Evolutionary conservation across 176 grass and related monocot genomes (phyloP), one percentile per base, ranked within the genome.

Genomic region (Tuctoria greenei): DNA sequence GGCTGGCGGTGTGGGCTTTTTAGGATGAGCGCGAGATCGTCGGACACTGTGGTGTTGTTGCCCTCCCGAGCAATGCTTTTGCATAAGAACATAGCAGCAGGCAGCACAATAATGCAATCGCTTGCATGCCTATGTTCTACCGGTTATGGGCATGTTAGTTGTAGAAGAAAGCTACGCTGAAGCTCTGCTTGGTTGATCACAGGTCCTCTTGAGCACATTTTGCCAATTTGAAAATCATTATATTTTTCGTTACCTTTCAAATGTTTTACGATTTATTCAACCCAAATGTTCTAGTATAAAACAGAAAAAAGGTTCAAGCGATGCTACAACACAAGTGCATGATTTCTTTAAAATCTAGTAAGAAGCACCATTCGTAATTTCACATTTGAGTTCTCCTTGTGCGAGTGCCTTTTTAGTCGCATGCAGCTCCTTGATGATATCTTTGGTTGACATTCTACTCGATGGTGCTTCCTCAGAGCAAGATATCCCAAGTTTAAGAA

Each of bases 1-100:
- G 60, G 31, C 31, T n/a, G 4, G 16, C 23, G 14, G 15, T 34
- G 20, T 41, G 17, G 11, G 1, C 1, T 0, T 73, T 42, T 21
- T 63, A 46, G 18, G 28, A 2, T 27, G 37, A 89, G 87, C 2
- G 67, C 61, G 27, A 72, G 50, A 2, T 61, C 52, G 51, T 90
- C 79, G 1, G 58, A 5, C 11, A n/a, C 76, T 17, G 28, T 24
- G 58, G 28, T 49, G 17, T 12, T 59, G 36, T 13, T 34, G 75
- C 20, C 16, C 14, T 63, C 31, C 31, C 28, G 16, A 20, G 28
- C 1, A 16, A 18, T 18, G 34, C 31, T 9, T 17, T 8, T 8
- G 16, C 31, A 20, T 37, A 18, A 16, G 31, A 63, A 63, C 15
- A 63, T 4, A 63, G 60, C 15, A 36, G 60, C 6, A 17, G 54